Evolutionary conservation across 768 basidiomycete genomes (phyloP), one percentile per base, ranked within the genome.

Genomic region (Rhizopogon sp.): DNA sequence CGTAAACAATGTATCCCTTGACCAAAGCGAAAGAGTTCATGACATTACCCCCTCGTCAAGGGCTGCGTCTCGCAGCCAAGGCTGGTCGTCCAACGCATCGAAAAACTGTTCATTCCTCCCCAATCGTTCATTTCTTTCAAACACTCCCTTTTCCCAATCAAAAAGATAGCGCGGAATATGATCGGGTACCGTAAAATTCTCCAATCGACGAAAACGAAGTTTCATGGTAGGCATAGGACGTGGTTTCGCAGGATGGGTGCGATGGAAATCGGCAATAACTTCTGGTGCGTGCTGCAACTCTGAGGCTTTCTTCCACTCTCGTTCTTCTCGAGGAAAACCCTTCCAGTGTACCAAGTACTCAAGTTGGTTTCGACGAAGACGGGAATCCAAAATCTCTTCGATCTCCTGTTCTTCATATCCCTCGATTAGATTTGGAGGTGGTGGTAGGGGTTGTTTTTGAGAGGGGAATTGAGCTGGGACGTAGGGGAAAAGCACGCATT

Each of bases 301-400:
- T 47, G 63, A 64, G 0, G 58, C 17, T 20, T 17, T 52, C 39
- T 54, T 70, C 59, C 43, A 28, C 42, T 60, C 37, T 31, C 29
- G 6, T 31, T 31, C 29, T 31, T 31, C 29, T 6, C 29, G 5
- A 31, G 29, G 29, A 6, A 11, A 52, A 0, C 61, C 67, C 28
- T 66, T 67, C 66, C 68, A 73, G 16, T 65, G 58, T 4, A 72
- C 53, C 0, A 65, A 45, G 35, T 72, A 72, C 11, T 66, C 54
- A 0, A 66, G 16, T 3, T 44, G 39, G 10, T 54, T 50, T 5
- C 60, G n/a, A 0, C 43, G 33, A 0, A 46, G 25, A 1, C 57
- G 49, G 0, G 55, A 58, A 37, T 70, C 60, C 0, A 65, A 42
- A 3, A 71, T 60, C 5, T 62, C 54, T 25, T 69, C 53, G 31